Base-by-base conservation (phyloP, 2,329 filamentous ascomycete species). In the Akanthomyces muscarius region DNA sequence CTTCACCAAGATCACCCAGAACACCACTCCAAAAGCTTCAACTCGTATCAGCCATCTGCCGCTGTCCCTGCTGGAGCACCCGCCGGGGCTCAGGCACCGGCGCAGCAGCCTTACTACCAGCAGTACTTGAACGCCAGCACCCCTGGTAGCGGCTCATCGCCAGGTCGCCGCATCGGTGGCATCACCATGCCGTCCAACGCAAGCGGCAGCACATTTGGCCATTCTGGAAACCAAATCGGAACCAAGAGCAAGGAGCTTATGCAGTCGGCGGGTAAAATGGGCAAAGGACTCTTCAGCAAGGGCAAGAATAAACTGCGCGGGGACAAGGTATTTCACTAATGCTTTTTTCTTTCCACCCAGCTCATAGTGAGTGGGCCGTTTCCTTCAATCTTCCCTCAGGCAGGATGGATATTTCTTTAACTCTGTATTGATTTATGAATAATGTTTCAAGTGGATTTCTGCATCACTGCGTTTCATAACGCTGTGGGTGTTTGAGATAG, bases 221-320 rank as follows among this genome's bases (percentile, higher is more conserved):
- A 81, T 64, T 85, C 85, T 55, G 77, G 83, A 65, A 80, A 84
- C 67, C 86, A 89, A 71, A 85, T 93, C 73, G 89, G 91, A 69
- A 84, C 88, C 45, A 94, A 93, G 79, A 88, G 93, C 73, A 97
- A 97, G 78, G 92, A 96, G 70, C 79, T 97, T 33, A 83, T 97
- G 72, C 90, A 95, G 67, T 89, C 89, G 25, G 93, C 93, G 61
- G 92, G 91, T 60, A 92, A 91, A 73, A 91, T 92, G 64, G 92
- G 93, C 55, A 97, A 97, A 79, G 94, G 93, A 59, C 77, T 97
- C 67, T 88, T 97, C 74, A 92, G 90, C 68, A 96, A 96, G 78
- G 91, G 93, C 38, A 94, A 90, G 78, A 94, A 85, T 78, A 94
- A 91, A 76, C 87, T 97, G 74, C 81, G 84, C 67, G 86, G 87